Conservation (phyloP, 495 filamentous ascomycete species). For the Hyaloscypha bicolor region DNA sequence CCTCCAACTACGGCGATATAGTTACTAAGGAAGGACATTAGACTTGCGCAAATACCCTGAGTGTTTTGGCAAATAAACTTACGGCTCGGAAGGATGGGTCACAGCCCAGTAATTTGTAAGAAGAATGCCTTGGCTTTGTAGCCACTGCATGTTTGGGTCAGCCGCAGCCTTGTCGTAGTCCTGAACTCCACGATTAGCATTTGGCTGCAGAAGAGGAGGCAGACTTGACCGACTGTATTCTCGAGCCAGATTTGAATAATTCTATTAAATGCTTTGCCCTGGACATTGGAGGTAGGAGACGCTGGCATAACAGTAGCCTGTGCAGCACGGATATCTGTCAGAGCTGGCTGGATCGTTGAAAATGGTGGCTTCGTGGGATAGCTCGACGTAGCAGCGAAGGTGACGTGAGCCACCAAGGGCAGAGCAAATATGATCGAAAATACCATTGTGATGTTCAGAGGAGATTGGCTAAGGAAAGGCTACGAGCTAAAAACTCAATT, state of each 20-base stretch:
- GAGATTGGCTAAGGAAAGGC: not conserved
- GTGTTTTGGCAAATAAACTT: not conserved
- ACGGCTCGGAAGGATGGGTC: conserved; percentile 68
- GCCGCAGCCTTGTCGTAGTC: conserved; percentile 44
- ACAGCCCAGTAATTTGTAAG: conserved; percentile 65
- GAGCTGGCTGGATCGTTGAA: conserved; percentile 16
- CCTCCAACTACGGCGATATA: conserved; percentile 65
- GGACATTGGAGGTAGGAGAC: conserved; percentile 60
- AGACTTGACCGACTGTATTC: conserved; percentile 57
- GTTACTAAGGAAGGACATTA: conserved; percentile 42
- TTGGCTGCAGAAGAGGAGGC: conserved; percentile 8
- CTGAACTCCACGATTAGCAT: conserved; percentile 28
- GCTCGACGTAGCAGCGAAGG: conserved; percentile 4
- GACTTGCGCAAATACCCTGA: not conserved
- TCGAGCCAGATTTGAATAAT: conserved; percentile 72
- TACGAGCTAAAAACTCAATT: not conserved
- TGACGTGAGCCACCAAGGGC: conserved; percentile 11
- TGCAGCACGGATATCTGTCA: conserved; percentile 15
- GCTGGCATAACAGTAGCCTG: conserved; percentile 38
- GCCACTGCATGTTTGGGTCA: conserved; percentile 43
- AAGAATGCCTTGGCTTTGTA: conserved; percentile 64
- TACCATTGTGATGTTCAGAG: not conserved
- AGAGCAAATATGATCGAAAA: not conserved
- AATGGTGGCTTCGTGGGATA: conserved; percentile 12
- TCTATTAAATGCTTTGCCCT: conserved; percentile 65